A percentile compares a stretch with the other conserved stretches of the same genome.
phyloP scores from a whole-genome alignment of 306 rosid species.

The Castanopsis chinensis region DNA sequence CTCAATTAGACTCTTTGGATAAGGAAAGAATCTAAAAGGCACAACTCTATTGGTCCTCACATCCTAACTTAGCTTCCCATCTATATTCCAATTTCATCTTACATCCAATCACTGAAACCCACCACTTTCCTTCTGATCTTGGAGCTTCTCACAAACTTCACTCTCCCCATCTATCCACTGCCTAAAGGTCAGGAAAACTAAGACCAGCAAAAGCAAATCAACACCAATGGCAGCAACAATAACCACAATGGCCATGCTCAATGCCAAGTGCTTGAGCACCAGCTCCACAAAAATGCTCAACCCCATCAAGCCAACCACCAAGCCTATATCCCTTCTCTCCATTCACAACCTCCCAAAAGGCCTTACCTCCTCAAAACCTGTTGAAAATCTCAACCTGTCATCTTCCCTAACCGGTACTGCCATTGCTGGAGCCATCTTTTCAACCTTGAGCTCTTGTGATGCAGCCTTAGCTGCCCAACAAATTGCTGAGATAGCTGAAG shows the following conservation, averaged over 20 bases:
- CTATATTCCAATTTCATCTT: constrained; percentile 20
- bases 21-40: constrained; percentile 64
- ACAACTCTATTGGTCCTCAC: constrained; percentile 47
- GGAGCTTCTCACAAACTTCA: not conserved
- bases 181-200: constrained; percentile 3
- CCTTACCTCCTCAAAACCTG: constrained; percentile 23
- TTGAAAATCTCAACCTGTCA: constrained; percentile 17
- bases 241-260: constrained; percentile 76
- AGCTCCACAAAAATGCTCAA: constrained; percentile 35
- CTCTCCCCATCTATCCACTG: not conserved
- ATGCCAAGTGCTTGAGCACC: constrained; percentile 53
- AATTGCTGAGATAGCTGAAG: constrained; percentile 67
- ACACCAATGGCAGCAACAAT: constrained; percentile 77
- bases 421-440: constrained; percentile 74
- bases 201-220: not conserved
- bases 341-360: constrained; percentile 62
- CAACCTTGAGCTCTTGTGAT: constrained; percentile 51
- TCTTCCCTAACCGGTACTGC: constrained; percentile 55
- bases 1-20: constrained; percentile 39
- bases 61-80: constrained; percentile 28
- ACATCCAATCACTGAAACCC: constrained; percentile 17
- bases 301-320: constrained; percentile 41
- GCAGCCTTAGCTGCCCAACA: constrained; percentile 82
- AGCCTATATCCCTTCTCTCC: constrained; percentile 46
- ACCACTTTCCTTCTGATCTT: not conserved